phyloP scores from a whole-genome alignment of 1,284 basidiomycete genomes.

The Phlebopus sp. region DNA sequence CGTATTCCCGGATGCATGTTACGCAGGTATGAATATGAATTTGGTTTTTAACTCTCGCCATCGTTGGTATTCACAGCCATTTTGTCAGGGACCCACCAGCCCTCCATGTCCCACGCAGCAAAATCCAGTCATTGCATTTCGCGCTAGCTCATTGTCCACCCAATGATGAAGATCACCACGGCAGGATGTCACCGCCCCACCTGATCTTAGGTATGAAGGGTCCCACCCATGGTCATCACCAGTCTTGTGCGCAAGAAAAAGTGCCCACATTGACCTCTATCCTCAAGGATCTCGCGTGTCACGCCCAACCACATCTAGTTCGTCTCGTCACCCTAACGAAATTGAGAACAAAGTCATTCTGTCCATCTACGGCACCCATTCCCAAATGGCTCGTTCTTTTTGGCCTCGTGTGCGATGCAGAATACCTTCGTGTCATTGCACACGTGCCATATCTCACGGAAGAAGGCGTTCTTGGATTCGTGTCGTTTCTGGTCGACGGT shows the following conservation, averaged over 20 bases:
- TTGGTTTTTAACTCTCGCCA: neutral
- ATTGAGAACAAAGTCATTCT: neutral
- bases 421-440: constrained; percentile 20
- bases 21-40: constrained; percentile 16
- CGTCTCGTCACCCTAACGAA: constrained; percentile 11
- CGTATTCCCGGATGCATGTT: constrained; percentile 13
- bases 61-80: constrained; percentile 4
- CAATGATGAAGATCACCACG: neutral
- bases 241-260: neutral
- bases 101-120: constrained; percentile 1
- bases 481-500: constrained; percentile 21
- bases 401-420: constrained; percentile 21
- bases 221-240: neutral
- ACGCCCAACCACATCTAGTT: constrained; percentile 15
- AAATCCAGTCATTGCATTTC: constrained; percentile 13
- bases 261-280: constrained; percentile 5
- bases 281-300: constrained; percentile 14
- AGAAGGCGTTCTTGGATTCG: constrained; percentile 10
- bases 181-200: neutral
- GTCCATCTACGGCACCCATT: constrained; percentile 5
- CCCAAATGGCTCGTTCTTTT: constrained; percentile 31
- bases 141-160: constrained; percentile 10
- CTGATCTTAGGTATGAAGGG: constrained; percentile 21
- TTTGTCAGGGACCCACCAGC: constrained; percentile 9
- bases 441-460: constrained; percentile 15